These are phyloP conservation scores for Populus simonii DNA, from an alignment of 345 rosid genomes.

Conservation along the genomic window DNA sequence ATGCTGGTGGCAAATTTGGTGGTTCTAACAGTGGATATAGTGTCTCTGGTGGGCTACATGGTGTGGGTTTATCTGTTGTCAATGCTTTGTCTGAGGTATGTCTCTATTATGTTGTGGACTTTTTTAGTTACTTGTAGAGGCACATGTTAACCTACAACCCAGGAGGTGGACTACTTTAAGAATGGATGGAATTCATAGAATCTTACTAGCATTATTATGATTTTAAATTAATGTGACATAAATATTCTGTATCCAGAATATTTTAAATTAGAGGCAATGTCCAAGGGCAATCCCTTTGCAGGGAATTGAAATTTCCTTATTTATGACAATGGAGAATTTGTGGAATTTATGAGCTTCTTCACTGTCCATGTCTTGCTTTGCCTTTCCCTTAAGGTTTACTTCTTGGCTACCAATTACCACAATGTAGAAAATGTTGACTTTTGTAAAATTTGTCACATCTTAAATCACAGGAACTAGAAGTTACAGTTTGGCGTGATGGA, in stretches of 20 bases:
- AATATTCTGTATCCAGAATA: not conserved
- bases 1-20: slow-evolving; percentile 98
- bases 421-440: not conserved
- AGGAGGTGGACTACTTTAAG: not conserved
- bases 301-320: not conserved
- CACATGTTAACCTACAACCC: not conserved
- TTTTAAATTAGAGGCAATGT: not conserved
- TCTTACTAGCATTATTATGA: not conserved
- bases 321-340: not conserved
- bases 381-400: not conserved
- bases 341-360: not conserved
- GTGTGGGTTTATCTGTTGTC: slow-evolving; percentile 97
- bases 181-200: not conserved
- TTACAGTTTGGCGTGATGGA: slow-evolving; percentile 91
- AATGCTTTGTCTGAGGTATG: slow-evolving; percentile 96
- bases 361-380: not conserved
- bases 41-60: slow-evolving; percentile 97
- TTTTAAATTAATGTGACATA: not conserved
- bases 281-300: not conserved
- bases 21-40: slow-evolving; percentile 93
- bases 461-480: slow-evolving; percentile 61
- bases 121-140: not conserved
- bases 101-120: not conserved
- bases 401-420: not conserved
- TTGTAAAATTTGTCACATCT: not conserved